Base-by-base conservation (phyloP, 768 basidiomycete species). In the Termitomyces sp. region DNA sequence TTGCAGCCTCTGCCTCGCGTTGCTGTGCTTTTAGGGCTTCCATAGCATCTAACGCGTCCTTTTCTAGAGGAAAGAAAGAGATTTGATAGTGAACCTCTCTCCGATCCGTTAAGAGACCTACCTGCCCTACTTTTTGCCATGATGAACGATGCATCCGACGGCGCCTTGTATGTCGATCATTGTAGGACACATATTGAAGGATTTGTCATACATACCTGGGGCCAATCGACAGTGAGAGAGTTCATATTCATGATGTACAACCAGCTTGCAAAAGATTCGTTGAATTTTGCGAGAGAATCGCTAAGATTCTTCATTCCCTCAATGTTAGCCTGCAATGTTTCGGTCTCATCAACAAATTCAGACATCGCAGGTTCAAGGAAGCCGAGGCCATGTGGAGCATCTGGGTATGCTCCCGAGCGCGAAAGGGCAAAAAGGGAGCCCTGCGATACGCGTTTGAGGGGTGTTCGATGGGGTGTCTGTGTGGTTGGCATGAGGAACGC, bases 171-270 rank as follows among this genome's bases (percentile, higher is more conserved):
- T 39, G 22, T 29, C 16, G 27, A 33, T n/a, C 52, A 29, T 23
- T 47, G 10, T 6, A 13, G 1, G 20, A 32, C 5, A 5, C 29
- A 22, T n/a, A 23, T 13, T 32, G 2, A 13, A 44, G 6, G 38
- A 62, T 16, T 9, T 2, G n/a, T n/a, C n/a, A n/a, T n/a, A 57
- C 77, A 54, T 57, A 87, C 92, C 78, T 94, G 88, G 0, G 83
- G 84, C 93, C 93, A 97, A 66, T 97, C 94, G 0, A 86, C 86
- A n/a, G 93, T 94, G 53, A 96, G 79, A 2, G 92, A 85, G 65
- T 95, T 94, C 92, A 98, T 96, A 66, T 91, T 88, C 84, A 95
- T 86, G 22, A 87, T 84, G 66, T 94, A 95, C 11, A 96, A 70
- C 81, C 86, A 95, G 65, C 90, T 92, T 13, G 94, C 89, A 64